A percentile compares a stretch with the other conserved stretches of the same genome.
Conservation (phyloP, 805 yeast species). For the Myxozyma lipomycoides region DNA sequence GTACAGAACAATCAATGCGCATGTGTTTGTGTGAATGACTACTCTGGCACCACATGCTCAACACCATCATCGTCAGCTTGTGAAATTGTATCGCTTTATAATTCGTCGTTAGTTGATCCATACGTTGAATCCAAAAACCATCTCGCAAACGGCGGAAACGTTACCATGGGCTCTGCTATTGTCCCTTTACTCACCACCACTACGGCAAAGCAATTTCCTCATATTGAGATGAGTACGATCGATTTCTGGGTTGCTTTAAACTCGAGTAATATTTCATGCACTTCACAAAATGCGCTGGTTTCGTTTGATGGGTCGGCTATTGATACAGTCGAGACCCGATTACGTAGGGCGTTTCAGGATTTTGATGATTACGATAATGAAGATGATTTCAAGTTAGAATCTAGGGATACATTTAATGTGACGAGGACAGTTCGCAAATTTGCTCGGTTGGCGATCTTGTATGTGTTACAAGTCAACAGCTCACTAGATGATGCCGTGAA, state of each 20-base stretch:
- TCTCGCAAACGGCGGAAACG: conserved; percentile 4
- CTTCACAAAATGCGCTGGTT: conserved; percentile 23
- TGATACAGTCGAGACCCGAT: neutral
- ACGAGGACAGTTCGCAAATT: conserved; percentile 9
- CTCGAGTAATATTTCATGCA: conserved; percentile 7
- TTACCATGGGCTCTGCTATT: conserved; percentile 15
- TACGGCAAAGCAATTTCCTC: conserved; percentile 3
- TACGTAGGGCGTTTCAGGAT: neutral
- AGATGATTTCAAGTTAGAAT: neutral
- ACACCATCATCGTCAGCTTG: conserved; percentile 8
- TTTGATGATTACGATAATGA: neutral
- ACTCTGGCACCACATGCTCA: conserved; percentile 10
- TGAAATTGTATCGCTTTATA: conserved; percentile 1
- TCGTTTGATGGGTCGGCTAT: conserved; percentile 4
- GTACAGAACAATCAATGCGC: conserved; percentile 11
- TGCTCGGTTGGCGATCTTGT: conserved; percentile 13
- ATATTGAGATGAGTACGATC: conserved; percentile 2
- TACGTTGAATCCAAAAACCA: neutral
- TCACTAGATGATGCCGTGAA: conserved; percentile 16
- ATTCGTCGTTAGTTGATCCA: neutral
- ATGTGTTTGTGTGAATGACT: conserved; percentile 18
- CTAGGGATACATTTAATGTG: conserved; percentile 1
- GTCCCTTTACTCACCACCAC: conserved; percentile 1
- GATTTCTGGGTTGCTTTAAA: conserved; percentile 3
- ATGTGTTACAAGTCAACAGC: conserved; percentile 16